These are phyloP conservation scores for Sphenostylis stenocarpa DNA, from an alignment of 306 rosid genomes.

Conservation along the genomic window DNA sequence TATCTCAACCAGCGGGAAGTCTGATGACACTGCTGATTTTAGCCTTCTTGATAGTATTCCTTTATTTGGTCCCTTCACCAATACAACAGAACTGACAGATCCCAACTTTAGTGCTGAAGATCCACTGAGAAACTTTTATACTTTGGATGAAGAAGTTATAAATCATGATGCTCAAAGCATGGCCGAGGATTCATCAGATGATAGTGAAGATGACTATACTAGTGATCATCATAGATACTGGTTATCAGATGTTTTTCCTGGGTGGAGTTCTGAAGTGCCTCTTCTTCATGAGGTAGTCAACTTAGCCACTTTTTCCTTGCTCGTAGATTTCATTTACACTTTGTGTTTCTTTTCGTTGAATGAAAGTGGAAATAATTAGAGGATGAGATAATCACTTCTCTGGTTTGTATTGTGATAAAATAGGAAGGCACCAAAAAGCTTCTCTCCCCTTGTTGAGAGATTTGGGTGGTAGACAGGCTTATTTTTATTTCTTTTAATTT, in stretches of 20 bases:
- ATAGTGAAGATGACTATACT: slow-evolving; percentile 53
- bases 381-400: not conserved
- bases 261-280: slow-evolving; percentile 45
- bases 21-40: slow-evolving; percentile 40
- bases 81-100: slow-evolving; percentile 39
- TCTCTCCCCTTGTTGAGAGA: not conserved
- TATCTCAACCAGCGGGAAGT: slow-evolving; percentile 47
- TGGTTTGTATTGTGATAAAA: not conserved
- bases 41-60: slow-evolving; percentile 42
- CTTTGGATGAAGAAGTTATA: slow-evolving; percentile 43
- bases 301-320: not conserved
- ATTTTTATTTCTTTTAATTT: not conserved
- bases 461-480: not conserved
- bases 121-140: slow-evolving; percentile 47
- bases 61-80: slow-evolving; percentile 37
- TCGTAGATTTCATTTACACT: slow-evolving; percentile 15
- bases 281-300: slow-evolving; percentile 57
- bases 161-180: slow-evolving; percentile 54
- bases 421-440: not conserved
- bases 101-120: slow-evolving; percentile 44
- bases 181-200: slow-evolving; percentile 69
- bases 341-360: not conserved
- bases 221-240: slow-evolving; percentile 44
- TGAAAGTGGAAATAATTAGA: not conserved
- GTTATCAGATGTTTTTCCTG: slow-evolving; percentile 45